A percentile compares a stretch with the other conserved stretches of the same genome.
Evolutionary conservation across 2,329 filamentous ascomycete genomes (phyloP).

Genomic region (Aspergillus pseudonomiae): DNA sequence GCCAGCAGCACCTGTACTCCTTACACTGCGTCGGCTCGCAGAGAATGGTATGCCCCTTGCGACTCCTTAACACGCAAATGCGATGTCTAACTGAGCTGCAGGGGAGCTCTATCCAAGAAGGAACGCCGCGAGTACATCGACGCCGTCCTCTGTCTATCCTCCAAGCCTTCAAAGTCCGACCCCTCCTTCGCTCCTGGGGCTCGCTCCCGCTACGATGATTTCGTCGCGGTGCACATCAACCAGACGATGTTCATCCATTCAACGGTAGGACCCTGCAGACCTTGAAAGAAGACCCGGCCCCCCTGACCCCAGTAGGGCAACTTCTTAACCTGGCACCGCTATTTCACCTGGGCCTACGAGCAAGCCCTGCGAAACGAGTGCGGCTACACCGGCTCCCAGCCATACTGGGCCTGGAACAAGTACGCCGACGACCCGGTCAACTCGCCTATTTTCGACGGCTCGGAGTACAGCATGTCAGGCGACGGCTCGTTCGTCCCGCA

Average conservation of each 20-base stretch:
- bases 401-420: conserved; percentile 47
- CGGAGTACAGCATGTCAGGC: conserved; percentile 38
- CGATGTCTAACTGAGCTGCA: background rate
- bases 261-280: conserved; percentile 22
- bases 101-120: conserved; percentile 9
- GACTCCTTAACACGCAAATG: background rate
- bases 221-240: conserved; percentile 54
- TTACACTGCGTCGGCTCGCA: conserved; percentile 16
- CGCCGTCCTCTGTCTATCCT: conserved; percentile 49
- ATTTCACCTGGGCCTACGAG: conserved; percentile 48
- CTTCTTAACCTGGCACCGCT: conserved; percentile 51
- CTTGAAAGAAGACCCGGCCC: background rate
- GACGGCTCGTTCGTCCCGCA: conserved; percentile 42
- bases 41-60: conserved; percentile 20
- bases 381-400: conserved; percentile 46
- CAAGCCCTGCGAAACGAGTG: conserved; percentile 48
- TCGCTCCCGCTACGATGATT: conserved; percentile 55
- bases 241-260: conserved; percentile 50
- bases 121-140: conserved; percentile 42
- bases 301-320: conserved; percentile 16
- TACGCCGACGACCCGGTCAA: conserved; percentile 33
- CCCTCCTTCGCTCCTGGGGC: conserved; percentile 45
- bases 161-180: conserved; percentile 13
- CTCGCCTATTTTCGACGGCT: conserved; percentile 42
- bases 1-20: conserved; percentile 15